Percentiles rank a stretch among this genome's conserved stretches.
Evolutionary conservation across 2,329 filamentous ascomycete genomes (phyloP).

Genomic region (Colletotrichum agaves): DNA sequence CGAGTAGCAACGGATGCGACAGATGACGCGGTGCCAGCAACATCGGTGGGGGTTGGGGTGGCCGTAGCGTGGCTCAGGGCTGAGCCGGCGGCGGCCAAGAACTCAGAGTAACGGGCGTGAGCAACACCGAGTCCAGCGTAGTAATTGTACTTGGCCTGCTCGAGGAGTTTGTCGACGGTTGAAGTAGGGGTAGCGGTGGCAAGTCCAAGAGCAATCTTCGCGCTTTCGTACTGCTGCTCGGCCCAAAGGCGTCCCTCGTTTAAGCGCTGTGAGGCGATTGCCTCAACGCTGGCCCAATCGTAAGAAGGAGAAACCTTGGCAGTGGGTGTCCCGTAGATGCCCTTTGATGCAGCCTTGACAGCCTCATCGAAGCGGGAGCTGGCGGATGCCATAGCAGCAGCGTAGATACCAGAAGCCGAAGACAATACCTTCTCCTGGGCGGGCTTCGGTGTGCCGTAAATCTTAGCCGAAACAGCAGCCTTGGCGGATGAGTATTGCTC

Average conservation of each 20-base stretch:
- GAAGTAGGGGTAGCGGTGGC: slow-evolving; percentile 69
- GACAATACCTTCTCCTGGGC: slow-evolving; percentile 73
- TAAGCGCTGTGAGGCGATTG: slow-evolving; percentile 76
- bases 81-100: slow-evolving; percentile 76
- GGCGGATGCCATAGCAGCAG: slow-evolving; percentile 71
- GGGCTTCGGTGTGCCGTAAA: slow-evolving; percentile 72
- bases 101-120: slow-evolving; percentile 81
- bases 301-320: slow-evolving; percentile 53
- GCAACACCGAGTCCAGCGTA: slow-evolving; percentile 83
- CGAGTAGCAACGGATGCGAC: slow-evolving; percentile 58
- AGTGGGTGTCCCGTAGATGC: slow-evolving; percentile 59
- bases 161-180: slow-evolving; percentile 66
- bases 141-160: slow-evolving; percentile 73
- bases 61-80: slow-evolving; percentile 71
- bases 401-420: slow-evolving; percentile 76
- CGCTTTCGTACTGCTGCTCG: slow-evolving; percentile 75
- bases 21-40: slow-evolving; percentile 60
- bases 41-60: slow-evolving; percentile 68
- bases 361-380: slow-evolving; percentile 68
- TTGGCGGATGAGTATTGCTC: slow-evolving; percentile 75
- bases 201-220: slow-evolving; percentile 72
- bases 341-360: slow-evolving; percentile 62
- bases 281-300: slow-evolving; percentile 63
- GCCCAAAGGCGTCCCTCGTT: slow-evolving; percentile 77
- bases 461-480: slow-evolving; percentile 72